Base-by-base conservation (phyloP, 768 basidiomycete genomes). In the Suillus tomentosus region DNA sequence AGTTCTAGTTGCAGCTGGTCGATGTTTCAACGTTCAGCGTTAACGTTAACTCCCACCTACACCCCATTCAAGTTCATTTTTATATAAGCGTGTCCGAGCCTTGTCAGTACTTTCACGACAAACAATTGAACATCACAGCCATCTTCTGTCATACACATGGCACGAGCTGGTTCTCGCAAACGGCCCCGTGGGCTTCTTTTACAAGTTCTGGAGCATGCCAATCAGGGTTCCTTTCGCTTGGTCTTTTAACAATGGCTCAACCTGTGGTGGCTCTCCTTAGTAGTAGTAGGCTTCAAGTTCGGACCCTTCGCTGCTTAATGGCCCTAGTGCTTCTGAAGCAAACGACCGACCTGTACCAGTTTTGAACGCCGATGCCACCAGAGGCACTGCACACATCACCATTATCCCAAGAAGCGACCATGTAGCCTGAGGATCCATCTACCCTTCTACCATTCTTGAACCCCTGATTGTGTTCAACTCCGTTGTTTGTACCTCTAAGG, bases 1-100 rank as follows among this genome's bases (percentile, higher is more conserved):
- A 73, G 74, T 43, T 72, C 70, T 43, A 91, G 81, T 59, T 66
- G 71, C 11, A 82, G 80, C 50, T 51, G 76, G 39, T 48, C 31
- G 31, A 31, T 6, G 31, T 31, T 31, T 31, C 31, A 31, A 6
- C 31, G 31, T 31, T 31, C 27, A 31, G 3, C 31, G 27, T 4
- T 27, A 27, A 27, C 31, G 31, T 31, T 31, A 31, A 31, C 31
- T 31, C 31, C 31, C 31, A 31, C 31, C 31, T 31, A 31, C 0
- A 31, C 31, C 31, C 31, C 31, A 6, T 31, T 31, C 31, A 31
- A 31, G 5, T 31, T 42, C 85, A 62, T 83, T 80, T 27, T 65
- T 48, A 50, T 13, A 48, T 48, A 48, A 48, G 47, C 47, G 31
- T 31, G 31, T 31, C 31, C 5, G 31, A 31, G 31, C 31, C 31